Base-by-base conservation (phyloP, 1,284 basidiomycete species). In the Mycena citricolor region DNA sequence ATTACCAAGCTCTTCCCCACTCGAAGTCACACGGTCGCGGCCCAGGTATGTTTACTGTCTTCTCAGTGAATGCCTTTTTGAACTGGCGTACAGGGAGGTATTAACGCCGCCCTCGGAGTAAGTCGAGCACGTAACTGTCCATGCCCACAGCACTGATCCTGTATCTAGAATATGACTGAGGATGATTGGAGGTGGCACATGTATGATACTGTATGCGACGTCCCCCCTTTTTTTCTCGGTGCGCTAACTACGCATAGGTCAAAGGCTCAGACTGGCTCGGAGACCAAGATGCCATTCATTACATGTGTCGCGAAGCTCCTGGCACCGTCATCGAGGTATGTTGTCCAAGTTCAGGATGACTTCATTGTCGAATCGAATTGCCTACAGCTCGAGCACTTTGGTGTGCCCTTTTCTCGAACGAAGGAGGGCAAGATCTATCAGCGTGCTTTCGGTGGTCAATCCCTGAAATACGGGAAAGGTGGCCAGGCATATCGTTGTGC, bases 171-270 rank as follows among this genome's bases (percentile, higher is more conserved):
- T 76, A 95, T 97, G 91, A 95, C 93, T 11, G 94, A 97, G 70
- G 94, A 97, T 63, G 94, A 97, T 67, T 98, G 94, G 95, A 76
- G 97, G 69, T 99, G 97, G 97, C 95, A 99, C 69, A 97, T 98
- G 91, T 94, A 95, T 69, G 94, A 98, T 71, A 99, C 95, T 44
- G 95, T 89, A 62, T 58, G 81, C 65, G 20, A 25, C 39, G 32
- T 35, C 34, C 36, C 26, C 14, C 32, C 45, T 23, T 22, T 16
- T 8, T 12, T 20, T 38, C 17, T 43, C 26, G 44, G 49, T 59
- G 22, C 36, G 45, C 28, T 44, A 20, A 34, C 20, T 20, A 32
- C 39, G 25, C 52, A 34, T 54, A 90, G 86, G 88, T 99, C 55
- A 99, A 99, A 78, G 97, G 97, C 54, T 97, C 94, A 43, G 97